A percentile compares a stretch with the other conserved stretches of the same genome.
Conservation (phyloP, 2,329 filamentous ascomycete genomes). For the Monilinia fructigena region DNA sequence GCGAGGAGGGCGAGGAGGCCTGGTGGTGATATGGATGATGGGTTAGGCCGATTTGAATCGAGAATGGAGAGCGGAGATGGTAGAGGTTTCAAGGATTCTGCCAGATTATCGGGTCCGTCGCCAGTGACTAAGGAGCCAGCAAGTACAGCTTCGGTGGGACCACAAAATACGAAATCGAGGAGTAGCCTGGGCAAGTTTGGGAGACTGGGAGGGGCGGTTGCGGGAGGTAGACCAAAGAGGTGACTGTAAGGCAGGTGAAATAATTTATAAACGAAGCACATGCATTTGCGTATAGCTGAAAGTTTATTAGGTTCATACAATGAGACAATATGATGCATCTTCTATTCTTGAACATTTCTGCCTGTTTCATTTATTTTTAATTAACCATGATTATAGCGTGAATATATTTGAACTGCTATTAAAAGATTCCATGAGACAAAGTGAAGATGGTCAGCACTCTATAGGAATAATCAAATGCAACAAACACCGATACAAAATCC, state of each 20-base stretch:
- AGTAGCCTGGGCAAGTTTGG: slow-evolving; percentile 68
- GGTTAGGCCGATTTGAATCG: slow-evolving; percentile 51
- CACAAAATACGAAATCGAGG: slow-evolving; percentile 56
- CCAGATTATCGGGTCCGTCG: slow-evolving; percentile 42
- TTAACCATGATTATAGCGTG: background rate
- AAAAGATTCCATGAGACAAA: background rate
- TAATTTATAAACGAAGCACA: background rate
- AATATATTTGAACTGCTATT: background rate
- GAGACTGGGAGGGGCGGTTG: slow-evolving; percentile 67
- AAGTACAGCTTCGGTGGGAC: slow-evolving; percentile 41
- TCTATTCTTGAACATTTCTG: background rate
- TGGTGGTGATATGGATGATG: slow-evolving; percentile 48
- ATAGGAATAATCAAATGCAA: background rate
- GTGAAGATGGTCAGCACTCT: no score
- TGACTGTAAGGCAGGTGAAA: slow-evolving; percentile 37
- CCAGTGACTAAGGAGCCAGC: slow-evolving; percentile 49
- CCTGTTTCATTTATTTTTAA: background rate
- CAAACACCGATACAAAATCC: no score
- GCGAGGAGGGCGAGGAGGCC: slow-evolving; percentile 68
- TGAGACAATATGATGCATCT: background rate
- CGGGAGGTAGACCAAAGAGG: slow-evolving; percentile 52
- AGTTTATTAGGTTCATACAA: background rate
- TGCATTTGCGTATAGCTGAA: background rate
- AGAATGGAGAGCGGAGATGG: slow-evolving; percentile 37
- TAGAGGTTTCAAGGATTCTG: slow-evolving; percentile 42